phyloP scores from a whole-genome alignment of 139 green algal genomes.

The Coelastrella sp. region DNA sequence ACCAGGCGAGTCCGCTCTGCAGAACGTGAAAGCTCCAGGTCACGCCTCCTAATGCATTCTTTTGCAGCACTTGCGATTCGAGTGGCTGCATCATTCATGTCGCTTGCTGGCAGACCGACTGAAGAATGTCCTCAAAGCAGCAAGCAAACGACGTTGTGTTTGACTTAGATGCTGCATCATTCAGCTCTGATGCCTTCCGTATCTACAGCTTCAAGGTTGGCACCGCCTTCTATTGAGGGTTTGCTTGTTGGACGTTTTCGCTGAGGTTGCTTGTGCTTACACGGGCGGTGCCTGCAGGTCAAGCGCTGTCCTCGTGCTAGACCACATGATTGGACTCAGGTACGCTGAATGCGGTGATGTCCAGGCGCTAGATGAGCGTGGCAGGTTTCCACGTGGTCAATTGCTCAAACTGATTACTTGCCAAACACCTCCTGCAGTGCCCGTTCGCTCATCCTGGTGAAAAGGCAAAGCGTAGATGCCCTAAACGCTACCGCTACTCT shows the following conservation, averaged over 20 bases:
- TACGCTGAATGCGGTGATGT: not conserved
- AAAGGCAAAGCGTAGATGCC: conserved; percentile 94
- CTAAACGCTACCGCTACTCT: conserved; percentile 86
- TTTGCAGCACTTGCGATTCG: conserved; percentile 1
- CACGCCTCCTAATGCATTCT: not conserved
- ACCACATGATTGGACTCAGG: conserved; percentile 87
- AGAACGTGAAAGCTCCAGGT: not conserved
- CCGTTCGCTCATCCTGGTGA: conserved; percentile 97
- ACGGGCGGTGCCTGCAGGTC: conserved; percentile 49
- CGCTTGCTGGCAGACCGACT: not conserved
- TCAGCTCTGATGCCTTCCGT: conserved; percentile 82
- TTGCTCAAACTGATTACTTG: not conserved
- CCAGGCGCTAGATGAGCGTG: too few species aligned
- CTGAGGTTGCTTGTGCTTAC: conserved; percentile 19
- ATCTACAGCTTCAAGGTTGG: conserved; percentile 90
- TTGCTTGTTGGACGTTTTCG: not conserved
- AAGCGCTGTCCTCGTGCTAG: conserved; percentile 78
- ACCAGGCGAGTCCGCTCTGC: not conserved
- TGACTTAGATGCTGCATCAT: conserved; percentile 56
- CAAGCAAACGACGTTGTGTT: conserved; percentile 37
- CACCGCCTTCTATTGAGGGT: not conserved
- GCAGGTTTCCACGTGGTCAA: not conserved
- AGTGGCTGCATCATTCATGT: not conserved
- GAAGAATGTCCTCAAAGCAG: conserved; percentile 13
- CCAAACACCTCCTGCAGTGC: conserved; percentile 68